Percentiles rank a stretch among this genome's conserved stretches.
Conservation (phyloP, 108 stramenopile species). For the Stephanodiscus triporus region DNA sequence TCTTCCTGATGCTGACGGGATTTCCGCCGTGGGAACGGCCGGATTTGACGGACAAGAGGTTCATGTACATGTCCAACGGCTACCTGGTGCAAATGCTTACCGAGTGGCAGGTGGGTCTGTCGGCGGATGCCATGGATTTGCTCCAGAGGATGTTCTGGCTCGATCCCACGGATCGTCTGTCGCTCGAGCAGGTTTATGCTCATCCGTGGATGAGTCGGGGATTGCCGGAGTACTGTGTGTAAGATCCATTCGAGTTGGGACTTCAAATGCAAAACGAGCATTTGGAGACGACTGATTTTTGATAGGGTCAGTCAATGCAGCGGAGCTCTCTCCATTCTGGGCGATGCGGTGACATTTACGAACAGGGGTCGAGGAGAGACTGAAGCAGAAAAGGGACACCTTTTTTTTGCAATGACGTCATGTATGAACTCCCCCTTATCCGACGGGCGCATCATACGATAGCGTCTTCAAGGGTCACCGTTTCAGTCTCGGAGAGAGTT, state of each 20-base stretch:
- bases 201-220: constrained; percentile 81
- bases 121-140: constrained; percentile 81
- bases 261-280: too few relatives aligned
- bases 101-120: constrained; percentile 79
- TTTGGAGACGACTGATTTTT: too few relatives aligned
- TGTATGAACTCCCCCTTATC: constrained; percentile 23
- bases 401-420: constrained; percentile 30
- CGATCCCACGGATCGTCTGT: constrained; percentile 81
- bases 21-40: constrained; percentile 91
- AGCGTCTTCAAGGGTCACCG: not conserved
- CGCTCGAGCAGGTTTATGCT: constrained; percentile 78
- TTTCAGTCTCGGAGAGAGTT: not conserved
- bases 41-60: constrained; percentile 68
- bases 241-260: too few relatives aligned
- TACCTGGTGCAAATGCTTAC: constrained; percentile 82
- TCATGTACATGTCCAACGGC: constrained; percentile 80
- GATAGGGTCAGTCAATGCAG: too few relatives aligned
- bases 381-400: constrained; percentile 6
- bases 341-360: not conserved
- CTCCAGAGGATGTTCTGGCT: constrained; percentile 85
- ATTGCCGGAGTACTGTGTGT: too few relatives aligned
- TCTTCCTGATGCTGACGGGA: constrained; percentile 91
- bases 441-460: not conserved
- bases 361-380: constrained; percentile 34
- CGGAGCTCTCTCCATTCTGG: not conserved